These are phyloP conservation scores for Ophiostoma sp. DNA, from an alignment of 2,329 filamentous ascomycete species.

Conservation along the genomic window DNA sequence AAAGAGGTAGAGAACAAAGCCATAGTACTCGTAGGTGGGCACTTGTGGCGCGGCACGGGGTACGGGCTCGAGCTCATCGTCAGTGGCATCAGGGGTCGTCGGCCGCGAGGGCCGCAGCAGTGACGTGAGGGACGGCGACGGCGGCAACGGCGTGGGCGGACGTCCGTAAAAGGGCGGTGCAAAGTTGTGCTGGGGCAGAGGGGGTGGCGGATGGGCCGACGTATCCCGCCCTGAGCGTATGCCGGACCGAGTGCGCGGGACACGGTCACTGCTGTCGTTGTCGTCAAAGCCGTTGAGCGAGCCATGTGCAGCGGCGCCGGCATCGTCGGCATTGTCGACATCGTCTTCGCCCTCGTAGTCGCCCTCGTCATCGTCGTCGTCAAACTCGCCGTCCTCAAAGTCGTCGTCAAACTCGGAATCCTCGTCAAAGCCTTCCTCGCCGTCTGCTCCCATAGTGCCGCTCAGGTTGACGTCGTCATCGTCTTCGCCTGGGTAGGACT, in stretches of 20 bases:
- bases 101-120: conserved; percentile 86
- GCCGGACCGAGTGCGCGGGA: conserved; percentile 13
- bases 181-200: conserved; percentile 50
- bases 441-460: conserved; percentile 15
- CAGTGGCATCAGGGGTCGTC: conserved; percentile 85
- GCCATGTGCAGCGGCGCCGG: not conserved
- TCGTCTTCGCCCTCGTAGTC: conserved; percentile 30
- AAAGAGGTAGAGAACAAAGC: conserved; percentile 92
- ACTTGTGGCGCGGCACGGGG: conserved; percentile 86
- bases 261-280: conserved; percentile 31
- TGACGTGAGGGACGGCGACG: conserved; percentile 86
- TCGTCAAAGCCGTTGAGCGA: conserved; percentile 28
- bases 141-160: conserved; percentile 89
- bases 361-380: conserved; percentile 24
- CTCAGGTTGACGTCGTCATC: conserved; percentile 17
- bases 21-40: conserved; percentile 99
- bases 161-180: conserved; percentile 92
- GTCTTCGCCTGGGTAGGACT: conserved; percentile 27
- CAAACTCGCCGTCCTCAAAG: conserved; percentile 23
- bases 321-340: conserved; percentile 30
- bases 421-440: conserved; percentile 22
- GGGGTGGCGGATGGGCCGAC: conserved; percentile 34
- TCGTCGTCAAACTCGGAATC: conserved; percentile 18
- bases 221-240: not conserved
- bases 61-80: conserved; percentile 73